A percentile compares a stretch with the other conserved stretches of the same genome.
Evolutionary conservation across 1,284 basidiomycete genomes (phyloP).

Genomic region (Papiliotrema terrestris): DNA sequence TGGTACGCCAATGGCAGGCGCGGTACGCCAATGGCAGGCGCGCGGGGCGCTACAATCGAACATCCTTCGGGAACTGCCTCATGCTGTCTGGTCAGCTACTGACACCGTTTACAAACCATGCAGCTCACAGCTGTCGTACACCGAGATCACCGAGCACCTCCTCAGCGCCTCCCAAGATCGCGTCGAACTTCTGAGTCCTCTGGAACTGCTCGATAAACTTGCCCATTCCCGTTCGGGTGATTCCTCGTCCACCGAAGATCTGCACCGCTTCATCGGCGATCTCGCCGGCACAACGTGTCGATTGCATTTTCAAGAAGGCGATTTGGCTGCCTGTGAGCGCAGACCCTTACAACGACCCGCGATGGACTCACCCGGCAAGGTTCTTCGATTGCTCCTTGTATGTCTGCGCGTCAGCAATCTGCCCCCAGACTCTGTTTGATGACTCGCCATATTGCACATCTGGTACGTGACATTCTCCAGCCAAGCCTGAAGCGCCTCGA

Average conservation of each 20-base stretch:
- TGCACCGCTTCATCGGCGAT: constrained; percentile 54
- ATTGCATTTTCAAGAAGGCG: constrained; percentile 59
- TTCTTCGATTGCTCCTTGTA: constrained; percentile 65
- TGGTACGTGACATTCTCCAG: constrained; percentile 84
- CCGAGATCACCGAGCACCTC: constrained; percentile 55
- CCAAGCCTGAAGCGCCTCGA: constrained; percentile 81
- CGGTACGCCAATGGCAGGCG: too few species aligned
- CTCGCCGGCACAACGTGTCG: constrained; percentile 43
- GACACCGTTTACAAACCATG: not conserved
- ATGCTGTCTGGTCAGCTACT: constrained; percentile 22
- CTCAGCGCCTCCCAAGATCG: constrained; percentile 56
- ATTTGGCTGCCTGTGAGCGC: constrained; percentile 33
- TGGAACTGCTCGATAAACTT: constrained; percentile 55
- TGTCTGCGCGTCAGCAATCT: constrained; percentile 45
- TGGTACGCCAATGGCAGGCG: too few species aligned
- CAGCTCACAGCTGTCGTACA: constrained; percentile 51
- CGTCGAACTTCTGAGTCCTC: constrained; percentile 76
- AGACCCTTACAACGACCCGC: too few species aligned
- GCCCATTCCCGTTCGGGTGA: constrained; percentile 61
- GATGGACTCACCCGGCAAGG: constrained; percentile 39
- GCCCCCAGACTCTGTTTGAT: constrained; percentile 6
- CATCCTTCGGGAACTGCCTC: constrained; percentile 47
- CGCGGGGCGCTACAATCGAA: constrained; percentile 28
- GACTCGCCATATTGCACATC: constrained; percentile 71
- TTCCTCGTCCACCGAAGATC: constrained; percentile 56